These are phyloP conservation scores for Talaromyces stipitatus DNA, from an alignment of 495 filamentous ascomycete species.

Conservation along the genomic window DNA sequence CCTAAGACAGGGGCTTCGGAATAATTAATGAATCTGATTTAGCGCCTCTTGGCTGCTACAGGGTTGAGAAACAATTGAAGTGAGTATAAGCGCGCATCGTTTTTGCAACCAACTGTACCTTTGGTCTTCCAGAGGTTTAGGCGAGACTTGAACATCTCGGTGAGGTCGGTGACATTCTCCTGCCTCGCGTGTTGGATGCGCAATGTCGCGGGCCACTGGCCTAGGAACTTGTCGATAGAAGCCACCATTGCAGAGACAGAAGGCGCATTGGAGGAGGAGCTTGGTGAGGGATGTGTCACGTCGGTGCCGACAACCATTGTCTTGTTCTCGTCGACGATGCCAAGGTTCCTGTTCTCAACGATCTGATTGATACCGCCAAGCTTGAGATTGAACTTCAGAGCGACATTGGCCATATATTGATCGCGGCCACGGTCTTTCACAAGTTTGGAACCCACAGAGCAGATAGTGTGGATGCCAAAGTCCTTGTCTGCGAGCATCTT, in stretches of 20 bases:
- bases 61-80: too few species aligned
- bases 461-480: slow-evolving; percentile 58
- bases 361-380: slow-evolving; percentile 71
- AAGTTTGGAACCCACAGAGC: slow-evolving; percentile 48
- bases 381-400: slow-evolving; percentile 81
- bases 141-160: slow-evolving; percentile 46
- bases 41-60: too few species aligned
- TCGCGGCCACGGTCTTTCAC: slow-evolving; percentile 18
- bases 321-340: slow-evolving; percentile 50
- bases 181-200: slow-evolving; percentile 46
- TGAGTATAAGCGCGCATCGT: too few species aligned
- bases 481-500: slow-evolving; percentile 60
- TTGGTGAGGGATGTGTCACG: slow-evolving; percentile 81
- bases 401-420: slow-evolving; percentile 68
- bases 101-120: too few species aligned
- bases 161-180: slow-evolving; percentile 52
- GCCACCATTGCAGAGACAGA: slow-evolving; percentile 73
- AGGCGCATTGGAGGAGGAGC: slow-evolving; percentile 48
- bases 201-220: slow-evolving; percentile 62
- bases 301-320: slow-evolving; percentile 87
- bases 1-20: too few species aligned
- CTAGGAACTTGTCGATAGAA: slow-evolving; percentile 52
- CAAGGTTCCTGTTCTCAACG: slow-evolving; percentile 40
- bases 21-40: too few species aligned
- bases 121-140: slow-evolving; percentile 46